Evolutionary conservation across 805 yeast species (phyloP), one percentile per base, ranked within the genome.

Genomic region (Suhomyces canberraensis): DNA sequence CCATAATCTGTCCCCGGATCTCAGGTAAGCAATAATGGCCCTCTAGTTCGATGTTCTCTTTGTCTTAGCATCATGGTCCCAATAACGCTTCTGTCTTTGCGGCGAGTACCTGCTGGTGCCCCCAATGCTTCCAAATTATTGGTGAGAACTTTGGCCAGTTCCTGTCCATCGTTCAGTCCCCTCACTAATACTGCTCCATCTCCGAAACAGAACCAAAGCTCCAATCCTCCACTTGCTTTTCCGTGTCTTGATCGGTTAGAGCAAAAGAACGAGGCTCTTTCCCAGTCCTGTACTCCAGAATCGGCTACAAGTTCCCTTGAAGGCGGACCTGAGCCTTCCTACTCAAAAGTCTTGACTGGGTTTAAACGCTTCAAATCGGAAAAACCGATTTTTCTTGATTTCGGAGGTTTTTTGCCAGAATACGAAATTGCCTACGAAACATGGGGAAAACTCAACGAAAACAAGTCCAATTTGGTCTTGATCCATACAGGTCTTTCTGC

Each of bases 401-500:
- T 82, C 56, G 97, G 97, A 11, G 93, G 90, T 1, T 70, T 64
- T 44, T 64, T 90, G 24, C 86, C 87, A 1, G 77, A 75, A 43
- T 86, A 75, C 49, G 79, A 84, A 47, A 70, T 90, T n/a, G 97
- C 96, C 0, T 90, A 85, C 62, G 97, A 90, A 59, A 77, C 90
- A 3, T 90, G 97, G 97, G 97, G 97, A 2, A 48, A 54, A 5
- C 67, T 90, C 44, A 84, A 85, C 46, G 56, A 62, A 2, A 73
- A 67, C 31, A 76, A 66, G 44, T 76, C 84, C 15, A 90, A 90
- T 54, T 84, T 89, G 9, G 76, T 90, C 15, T 66, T 90, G 25
- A 62, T 90, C 8, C 96, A 90, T 52, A 90, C 97, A 0, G 97
- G 97, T 0, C 70, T 90, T 14, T 85, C 95, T 0, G 96, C 96